Evolutionary conservation across 352 stramenopile species (phyloP).

Genomic region (Peronospora destructor): DNA sequence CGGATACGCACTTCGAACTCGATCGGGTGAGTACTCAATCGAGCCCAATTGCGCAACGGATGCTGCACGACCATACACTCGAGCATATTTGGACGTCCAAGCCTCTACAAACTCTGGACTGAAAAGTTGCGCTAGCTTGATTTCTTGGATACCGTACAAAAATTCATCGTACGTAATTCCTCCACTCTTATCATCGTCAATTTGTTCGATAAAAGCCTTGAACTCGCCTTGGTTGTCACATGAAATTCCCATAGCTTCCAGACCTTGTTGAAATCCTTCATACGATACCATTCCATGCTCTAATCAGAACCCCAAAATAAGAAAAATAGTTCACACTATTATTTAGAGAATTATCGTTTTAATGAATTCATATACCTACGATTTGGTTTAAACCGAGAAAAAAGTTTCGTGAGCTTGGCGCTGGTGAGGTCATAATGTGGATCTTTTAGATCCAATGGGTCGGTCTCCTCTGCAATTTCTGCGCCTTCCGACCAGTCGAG

Average conservation of each 20-base stretch:
- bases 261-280: slow-evolving; percentile 57
- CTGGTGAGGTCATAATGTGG: slow-evolving; percentile 82
- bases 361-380: slow-evolving; percentile 13
- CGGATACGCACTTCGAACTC: slow-evolving; percentile 66
- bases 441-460: slow-evolving; percentile 69
- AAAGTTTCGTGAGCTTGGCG: slow-evolving; percentile 61
- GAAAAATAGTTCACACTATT: no score
- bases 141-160: slow-evolving; percentile 80
- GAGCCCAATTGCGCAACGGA: slow-evolving; percentile 36
- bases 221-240: slow-evolving; percentile 60
- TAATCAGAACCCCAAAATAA: slow-evolving; percentile 11
- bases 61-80: slow-evolving; percentile 14
- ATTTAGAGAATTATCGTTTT: no score
- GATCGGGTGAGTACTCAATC: slow-evolving; percentile 74
- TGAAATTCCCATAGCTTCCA: slow-evolving; percentile 73
- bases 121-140: slow-evolving; percentile 85
- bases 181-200: slow-evolving; percentile 78
- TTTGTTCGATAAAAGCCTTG: slow-evolving; percentile 58
- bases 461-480: slow-evolving; percentile 24
- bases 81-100: slow-evolving; percentile 17
- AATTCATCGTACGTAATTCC: slow-evolving; percentile 84
- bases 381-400: slow-evolving; percentile 57
- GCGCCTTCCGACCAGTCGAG: slow-evolving; percentile 62
- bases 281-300: slow-evolving; percentile 63
- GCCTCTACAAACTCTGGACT: slow-evolving; percentile 47